Percentiles rank a stretch among this genome's conserved stretches.
Conservation (phyloP, 768 basidiomycete species). For the Lactifluus pinguis region DNA sequence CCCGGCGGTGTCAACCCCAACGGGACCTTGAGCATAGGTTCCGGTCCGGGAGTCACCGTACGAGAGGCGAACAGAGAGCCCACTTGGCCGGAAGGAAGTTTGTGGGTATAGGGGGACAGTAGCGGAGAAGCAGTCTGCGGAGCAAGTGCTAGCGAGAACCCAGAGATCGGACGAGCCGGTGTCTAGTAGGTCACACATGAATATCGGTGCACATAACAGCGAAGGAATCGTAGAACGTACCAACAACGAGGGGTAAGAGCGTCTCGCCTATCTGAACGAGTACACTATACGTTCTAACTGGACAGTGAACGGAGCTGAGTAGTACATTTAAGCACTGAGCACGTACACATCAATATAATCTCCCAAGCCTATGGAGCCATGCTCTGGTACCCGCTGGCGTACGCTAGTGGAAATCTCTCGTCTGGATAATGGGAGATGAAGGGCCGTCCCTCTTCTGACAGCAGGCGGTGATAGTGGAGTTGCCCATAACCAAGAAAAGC, state of each 20-base stretch:
- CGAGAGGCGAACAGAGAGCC: slow-evolving; percentile 38
- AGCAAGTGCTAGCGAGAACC: slow-evolving; percentile 55
- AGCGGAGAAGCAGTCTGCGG: slow-evolving; percentile 30
- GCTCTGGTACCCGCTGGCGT: neutral
- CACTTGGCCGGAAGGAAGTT: slow-evolving; percentile 36
- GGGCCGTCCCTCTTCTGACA: neutral
- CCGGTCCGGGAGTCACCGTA: slow-evolving; percentile 70
- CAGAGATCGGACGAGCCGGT: slow-evolving; percentile 76
- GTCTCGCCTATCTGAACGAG: slow-evolving; percentile 47
- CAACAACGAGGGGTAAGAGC: slow-evolving; percentile 48
- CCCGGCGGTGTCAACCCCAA: slow-evolving; percentile 50
- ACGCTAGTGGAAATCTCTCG: neutral
- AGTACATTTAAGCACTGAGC: slow-evolving; percentile 18
- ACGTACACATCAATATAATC: slow-evolving; percentile 56
- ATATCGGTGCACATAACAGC: neutral
- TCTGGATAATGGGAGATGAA: slow-evolving; percentile 11
- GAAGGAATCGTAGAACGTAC: slow-evolving; percentile 28
- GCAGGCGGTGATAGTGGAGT: neutral
- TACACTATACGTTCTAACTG: slow-evolving; percentile 52
- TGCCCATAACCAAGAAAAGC: neutral
- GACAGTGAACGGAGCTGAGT: neutral
- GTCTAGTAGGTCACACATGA: slow-evolving; percentile 32
- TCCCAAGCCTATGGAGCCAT: slow-evolving; percentile 42
- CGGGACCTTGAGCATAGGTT: slow-evolving; percentile 54
- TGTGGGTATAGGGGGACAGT: slow-evolving; percentile 43